Conservation (phyloP, 2,329 filamentous ascomycete genomes). For the Grosmannia huntii region DNA sequence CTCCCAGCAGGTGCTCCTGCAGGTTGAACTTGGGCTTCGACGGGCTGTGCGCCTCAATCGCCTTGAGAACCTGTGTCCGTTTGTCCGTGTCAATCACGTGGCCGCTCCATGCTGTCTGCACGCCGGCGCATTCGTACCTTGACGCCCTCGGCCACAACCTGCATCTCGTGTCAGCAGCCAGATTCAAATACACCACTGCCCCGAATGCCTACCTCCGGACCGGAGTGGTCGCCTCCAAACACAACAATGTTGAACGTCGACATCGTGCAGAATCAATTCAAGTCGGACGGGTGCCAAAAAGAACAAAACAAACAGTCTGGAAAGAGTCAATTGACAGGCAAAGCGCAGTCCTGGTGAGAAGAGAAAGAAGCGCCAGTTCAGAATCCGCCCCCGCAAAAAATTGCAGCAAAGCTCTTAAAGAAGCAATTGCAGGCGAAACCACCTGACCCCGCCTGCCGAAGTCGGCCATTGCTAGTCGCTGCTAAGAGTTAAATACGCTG, state of each 20-base stretch:
- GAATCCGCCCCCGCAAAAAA: neutral
- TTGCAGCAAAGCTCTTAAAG: neutral
- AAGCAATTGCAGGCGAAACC: neutral
- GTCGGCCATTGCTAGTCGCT: slow-evolving; percentile 1
- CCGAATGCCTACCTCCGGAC: slow-evolving; percentile 55
- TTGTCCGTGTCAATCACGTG: neutral
- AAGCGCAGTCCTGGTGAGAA: too few species aligned
- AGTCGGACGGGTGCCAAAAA: too few species aligned
- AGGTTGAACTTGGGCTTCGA: slow-evolving; percentile 72
- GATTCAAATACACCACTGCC: neutral
- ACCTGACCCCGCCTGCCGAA: slow-evolving; percentile 10
- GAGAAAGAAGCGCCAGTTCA: neutral
- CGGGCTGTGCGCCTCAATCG: slow-evolving; percentile 59
- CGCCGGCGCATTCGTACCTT: slow-evolving; percentile 44
- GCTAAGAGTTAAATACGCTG: neutral
- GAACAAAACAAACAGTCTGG: neutral
- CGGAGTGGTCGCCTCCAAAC: slow-evolving; percentile 72
- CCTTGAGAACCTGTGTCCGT: slow-evolving; percentile 55
- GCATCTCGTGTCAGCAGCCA: slow-evolving; percentile 3
- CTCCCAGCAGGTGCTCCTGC: slow-evolving; percentile 79
- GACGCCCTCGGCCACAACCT: slow-evolving; percentile 74
- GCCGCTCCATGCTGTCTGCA: neutral
- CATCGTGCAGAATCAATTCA: slow-evolving; percentile 32
- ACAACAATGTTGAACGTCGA: slow-evolving; percentile 65
- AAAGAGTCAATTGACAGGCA: neutral